A percentile compares a stretch with the other conserved stretches of the same genome.
These are phyloP conservation scores for Aquanectria penicillioides DNA, from an alignment of 2,329 filamentous ascomycete genomes.

Conservation along the genomic window DNA sequence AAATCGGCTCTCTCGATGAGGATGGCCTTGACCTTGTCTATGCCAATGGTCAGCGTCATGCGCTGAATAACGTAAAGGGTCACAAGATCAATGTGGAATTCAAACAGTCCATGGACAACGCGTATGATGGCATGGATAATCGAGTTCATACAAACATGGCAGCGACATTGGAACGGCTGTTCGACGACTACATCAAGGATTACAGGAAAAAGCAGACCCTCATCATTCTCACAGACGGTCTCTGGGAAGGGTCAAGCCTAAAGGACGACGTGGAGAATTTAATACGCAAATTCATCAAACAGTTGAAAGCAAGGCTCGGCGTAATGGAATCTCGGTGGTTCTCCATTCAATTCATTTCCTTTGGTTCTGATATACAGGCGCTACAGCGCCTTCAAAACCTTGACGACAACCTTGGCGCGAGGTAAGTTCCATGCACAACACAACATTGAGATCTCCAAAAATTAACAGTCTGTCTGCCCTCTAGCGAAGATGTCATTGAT, in stretches of 20 bases:
- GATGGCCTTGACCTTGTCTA: slow-evolving; percentile 7
- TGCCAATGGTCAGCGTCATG: neutral
- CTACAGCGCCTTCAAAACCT: neutral
- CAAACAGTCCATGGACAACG: neutral
- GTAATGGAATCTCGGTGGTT: neutral
- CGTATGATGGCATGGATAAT: neutral
- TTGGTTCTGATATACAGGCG: neutral
- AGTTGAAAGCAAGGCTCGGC: neutral
- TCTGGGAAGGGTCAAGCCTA: neutral
- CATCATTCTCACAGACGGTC: slow-evolving; percentile 8
- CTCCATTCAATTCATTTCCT: slow-evolving; percentile 14
- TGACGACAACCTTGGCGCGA: neutral
- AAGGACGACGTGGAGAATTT: neutral
- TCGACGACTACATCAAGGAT: neutral
- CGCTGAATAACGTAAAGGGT: neutral
- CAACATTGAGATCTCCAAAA: neutral
- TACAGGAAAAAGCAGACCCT: slow-evolving; percentile 1
- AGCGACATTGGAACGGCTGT: neutral
- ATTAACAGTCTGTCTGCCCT: neutral
- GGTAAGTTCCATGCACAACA: no score
- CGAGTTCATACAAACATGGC: slow-evolving; percentile 2
- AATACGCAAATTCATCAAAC: neutral
- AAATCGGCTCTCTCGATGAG: slow-evolving; percentile 2
- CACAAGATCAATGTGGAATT: neutral
- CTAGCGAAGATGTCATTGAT: slow-evolving; percentile 8